A percentile compares a stretch with the other conserved stretches of the same genome.
phyloP scores from a whole-genome alignment of 352 stramenopile genomes.

The Globisporangium irregulare region DNA sequence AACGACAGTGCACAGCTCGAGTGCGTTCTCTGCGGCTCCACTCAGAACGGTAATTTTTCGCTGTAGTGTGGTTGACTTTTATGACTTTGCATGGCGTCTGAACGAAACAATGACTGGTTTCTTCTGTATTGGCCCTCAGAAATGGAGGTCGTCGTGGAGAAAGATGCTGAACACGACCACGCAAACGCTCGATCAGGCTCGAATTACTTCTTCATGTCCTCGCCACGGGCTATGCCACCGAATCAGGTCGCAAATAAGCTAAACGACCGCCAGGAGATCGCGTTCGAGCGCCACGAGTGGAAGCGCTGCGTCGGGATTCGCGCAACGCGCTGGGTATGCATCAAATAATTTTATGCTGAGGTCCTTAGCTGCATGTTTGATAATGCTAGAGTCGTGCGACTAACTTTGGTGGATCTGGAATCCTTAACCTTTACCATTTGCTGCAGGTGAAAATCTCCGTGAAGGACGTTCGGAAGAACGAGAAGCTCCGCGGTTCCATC shows the following conservation, averaged over 20 bases:
- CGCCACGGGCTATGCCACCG: conserved; percentile 22
- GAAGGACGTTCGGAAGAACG: conserved; percentile 23
- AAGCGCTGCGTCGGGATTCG: conserved; percentile 48
- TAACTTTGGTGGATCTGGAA: not conserved
- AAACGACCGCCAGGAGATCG: conserved; percentile 53
- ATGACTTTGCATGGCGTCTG: not conserved
- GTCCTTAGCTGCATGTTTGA: too few relatives aligned
- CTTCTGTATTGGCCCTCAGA: not conserved
- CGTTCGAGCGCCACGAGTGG: conserved; percentile 61
- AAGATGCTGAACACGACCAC: not conserved
- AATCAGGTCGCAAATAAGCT: conserved; percentile 19
- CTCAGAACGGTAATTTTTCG: conserved; percentile 27
- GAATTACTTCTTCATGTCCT: conserved; percentile 33
- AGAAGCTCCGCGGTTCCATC: conserved; percentile 30
- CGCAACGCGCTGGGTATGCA: conserved; percentile 13
- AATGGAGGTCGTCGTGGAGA: conserved; percentile 8
- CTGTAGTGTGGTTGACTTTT: not conserved
- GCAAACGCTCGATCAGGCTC: conserved; percentile 18
- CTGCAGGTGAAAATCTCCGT: conserved; percentile 32
- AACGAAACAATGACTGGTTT: not conserved
- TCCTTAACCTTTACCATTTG: not conserved
- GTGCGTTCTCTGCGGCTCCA: conserved; percentile 56
- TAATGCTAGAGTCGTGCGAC: not conserved
- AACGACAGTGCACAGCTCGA: conserved; percentile 45
- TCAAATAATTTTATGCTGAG: not conserved